Percentiles rank a stretch among this genome's conserved stretches.
phyloP scores from a whole-genome alignment of 2,329 filamentous ascomycete species.

The Diaporthe sp. region DNA sequence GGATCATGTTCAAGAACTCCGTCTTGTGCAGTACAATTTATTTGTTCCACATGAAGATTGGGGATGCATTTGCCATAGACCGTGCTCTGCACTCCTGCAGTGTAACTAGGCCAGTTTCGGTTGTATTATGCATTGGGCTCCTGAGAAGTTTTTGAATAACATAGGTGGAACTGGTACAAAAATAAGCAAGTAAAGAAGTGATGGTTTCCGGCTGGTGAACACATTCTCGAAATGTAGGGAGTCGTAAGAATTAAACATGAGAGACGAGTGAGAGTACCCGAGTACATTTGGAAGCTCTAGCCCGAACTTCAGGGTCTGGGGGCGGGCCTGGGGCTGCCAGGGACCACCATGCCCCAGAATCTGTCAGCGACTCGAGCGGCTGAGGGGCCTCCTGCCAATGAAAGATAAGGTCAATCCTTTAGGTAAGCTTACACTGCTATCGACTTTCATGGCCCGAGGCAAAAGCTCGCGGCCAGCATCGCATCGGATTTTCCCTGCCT shows the following conservation, averaged over 20 bases:
- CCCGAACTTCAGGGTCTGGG: neutral
- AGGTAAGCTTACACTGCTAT: slow-evolving; percentile 38
- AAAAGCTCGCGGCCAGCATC: neutral
- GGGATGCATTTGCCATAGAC: too few relatives aligned
- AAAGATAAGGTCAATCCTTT: slow-evolving; percentile 29
- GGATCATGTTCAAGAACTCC: too few relatives aligned
- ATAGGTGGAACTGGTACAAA: neutral
- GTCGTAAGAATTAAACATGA: too few relatives aligned
- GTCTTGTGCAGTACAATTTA: too few relatives aligned
- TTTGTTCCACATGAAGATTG: too few relatives aligned
- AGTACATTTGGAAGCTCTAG: neutral
- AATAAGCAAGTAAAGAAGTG: neutral
- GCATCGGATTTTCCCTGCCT: slow-evolving; percentile 10
- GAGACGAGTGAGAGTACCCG: too few relatives aligned
- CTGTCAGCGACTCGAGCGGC: neutral
- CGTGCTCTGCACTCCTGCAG: too few relatives aligned
- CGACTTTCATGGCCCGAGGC: slow-evolving; percentile 17
- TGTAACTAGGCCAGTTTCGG: neutral
- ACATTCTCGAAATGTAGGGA: neutral
- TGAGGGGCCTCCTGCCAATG: neutral
- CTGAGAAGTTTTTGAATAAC: too few relatives aligned
- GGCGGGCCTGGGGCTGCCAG: slow-evolving; percentile 1
- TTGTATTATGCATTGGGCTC: neutral
- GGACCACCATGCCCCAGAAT: neutral
- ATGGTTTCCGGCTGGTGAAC: neutral